Percentiles rank a stretch among this genome's conserved stretches.
These are phyloP conservation scores for Avena eriantha DNA, from an alignment of 176 grass and related monocot species.

Conservation along the genomic window DNA sequence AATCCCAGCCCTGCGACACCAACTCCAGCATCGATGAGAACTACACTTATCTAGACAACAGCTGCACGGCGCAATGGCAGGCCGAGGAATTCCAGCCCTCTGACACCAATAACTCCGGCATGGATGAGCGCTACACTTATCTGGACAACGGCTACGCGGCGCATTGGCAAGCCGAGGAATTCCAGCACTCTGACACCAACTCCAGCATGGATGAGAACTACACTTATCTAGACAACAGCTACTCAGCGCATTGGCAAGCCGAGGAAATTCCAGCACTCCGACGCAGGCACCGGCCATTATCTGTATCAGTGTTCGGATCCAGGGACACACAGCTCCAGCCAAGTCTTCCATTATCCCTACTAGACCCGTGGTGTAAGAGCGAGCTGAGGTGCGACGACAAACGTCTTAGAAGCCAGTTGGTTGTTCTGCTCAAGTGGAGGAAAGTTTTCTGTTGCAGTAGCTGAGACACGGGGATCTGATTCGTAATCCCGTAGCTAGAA, in stretches of 20 bases:
- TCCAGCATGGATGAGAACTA: too few species aligned
- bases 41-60: background rate
- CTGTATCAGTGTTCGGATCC: background rate
- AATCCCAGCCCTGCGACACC: background rate
- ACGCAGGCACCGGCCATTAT: background rate
- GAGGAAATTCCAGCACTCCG: background rate
- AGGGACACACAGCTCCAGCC: background rate
- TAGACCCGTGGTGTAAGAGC: too few species aligned
- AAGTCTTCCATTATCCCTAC: too few species aligned
- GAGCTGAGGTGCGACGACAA: too few species aligned
- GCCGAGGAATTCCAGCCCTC: background rate
- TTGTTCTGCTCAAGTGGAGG: too few species aligned
- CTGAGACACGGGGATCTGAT: too few species aligned
- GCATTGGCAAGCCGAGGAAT: background rate
- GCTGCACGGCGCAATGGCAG: conserved; percentile 1
- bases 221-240: background rate
- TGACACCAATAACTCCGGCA: background rate
- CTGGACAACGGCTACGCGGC: background rate
- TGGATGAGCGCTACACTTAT: too few species aligned
- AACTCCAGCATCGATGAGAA: background rate
- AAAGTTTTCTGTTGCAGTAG: too few species aligned
- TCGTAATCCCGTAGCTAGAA: too few species aligned
- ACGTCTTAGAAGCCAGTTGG: too few species aligned
- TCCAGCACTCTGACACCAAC: background rate
- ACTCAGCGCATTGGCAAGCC: background rate